Percentiles rank a stretch among this genome's conserved stretches.
These are phyloP conservation scores for Plasmodium vinckei DNA, from an alignment of 169 alveolate genomes.

Conservation along the genomic window DNA sequence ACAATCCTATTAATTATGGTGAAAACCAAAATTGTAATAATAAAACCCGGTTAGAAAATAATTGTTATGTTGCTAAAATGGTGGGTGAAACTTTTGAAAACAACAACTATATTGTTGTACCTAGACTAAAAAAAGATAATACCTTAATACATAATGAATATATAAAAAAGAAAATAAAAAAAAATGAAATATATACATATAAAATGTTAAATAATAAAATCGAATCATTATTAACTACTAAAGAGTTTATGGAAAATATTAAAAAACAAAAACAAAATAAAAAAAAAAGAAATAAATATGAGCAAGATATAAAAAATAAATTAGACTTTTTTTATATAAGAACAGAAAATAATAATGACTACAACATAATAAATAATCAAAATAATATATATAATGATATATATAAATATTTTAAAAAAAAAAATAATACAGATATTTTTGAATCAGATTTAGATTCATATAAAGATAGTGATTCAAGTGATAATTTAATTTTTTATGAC, in stretches of 20 bases:
- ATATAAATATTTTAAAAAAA: constrained; percentile 10
- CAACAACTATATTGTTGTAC: neutral
- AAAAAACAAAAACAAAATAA: constrained; percentile 50
- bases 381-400: constrained; percentile 8
- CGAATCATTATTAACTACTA: constrained; percentile 38
- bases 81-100: too few species aligned
- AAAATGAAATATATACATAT: constrained; percentile 55
- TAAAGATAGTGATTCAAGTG: constrained; percentile 65
- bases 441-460: constrained; percentile 50
- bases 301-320: constrained; percentile 28
- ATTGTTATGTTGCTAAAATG: too few species aligned
- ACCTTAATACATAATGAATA: constrained; percentile 65
- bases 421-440: constrained; percentile 14
- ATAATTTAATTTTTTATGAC: constrained; percentile 31
- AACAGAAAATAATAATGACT: neutral
- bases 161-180: constrained; percentile 66
- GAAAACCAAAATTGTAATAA: neutral
- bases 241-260: constrained; percentile 41
- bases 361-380: constrained; percentile 21
- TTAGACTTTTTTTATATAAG: constrained; percentile 29
- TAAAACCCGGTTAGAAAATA: too few species aligned
- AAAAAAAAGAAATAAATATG: constrained; percentile 11
- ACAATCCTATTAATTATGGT: neutral
- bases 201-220: constrained; percentile 54
- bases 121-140: constrained; percentile 17